These are phyloP conservation scores for Cryphonectria carpinicola DNA, from an alignment of 2,329 filamentous ascomycete genomes.

Conservation along the genomic window DNA sequence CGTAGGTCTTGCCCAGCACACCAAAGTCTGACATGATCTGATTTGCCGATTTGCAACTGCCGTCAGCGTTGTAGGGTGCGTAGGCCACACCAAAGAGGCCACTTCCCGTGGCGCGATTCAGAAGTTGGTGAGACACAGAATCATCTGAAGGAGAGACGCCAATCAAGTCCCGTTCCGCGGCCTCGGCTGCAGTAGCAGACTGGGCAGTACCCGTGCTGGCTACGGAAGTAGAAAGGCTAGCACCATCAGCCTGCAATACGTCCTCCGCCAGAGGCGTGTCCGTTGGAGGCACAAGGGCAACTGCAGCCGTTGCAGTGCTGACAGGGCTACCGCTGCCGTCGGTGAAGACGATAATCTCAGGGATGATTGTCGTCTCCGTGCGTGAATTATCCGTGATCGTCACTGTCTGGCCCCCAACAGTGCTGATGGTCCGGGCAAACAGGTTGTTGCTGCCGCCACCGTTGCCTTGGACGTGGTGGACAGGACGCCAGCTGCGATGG, in stretches of 20 bases:
- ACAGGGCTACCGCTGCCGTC: conserved; percentile 59
- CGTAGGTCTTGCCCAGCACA: conserved; percentile 56
- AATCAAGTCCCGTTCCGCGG: background rate
- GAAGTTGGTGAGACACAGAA: background rate
- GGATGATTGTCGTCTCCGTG: conserved; percentile 46
- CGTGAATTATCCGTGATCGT: conserved; percentile 44
- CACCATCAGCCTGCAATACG: background rate
- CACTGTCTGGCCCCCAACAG: conserved; percentile 29
- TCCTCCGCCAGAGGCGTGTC: conserved; percentile 14
- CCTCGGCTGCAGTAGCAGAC: background rate
- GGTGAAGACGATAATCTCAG: conserved; percentile 62
- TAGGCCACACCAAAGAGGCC: conserved; percentile 50
- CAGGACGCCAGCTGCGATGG: conserved; percentile 18
- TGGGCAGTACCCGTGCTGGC: background rate
- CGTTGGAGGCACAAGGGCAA: conserved; percentile 37
- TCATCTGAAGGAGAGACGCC: background rate
- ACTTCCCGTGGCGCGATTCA: conserved; percentile 19
- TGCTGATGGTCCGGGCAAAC: conserved; percentile 7
- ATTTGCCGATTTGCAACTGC: conserved; percentile 67
- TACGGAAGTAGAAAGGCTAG: background rate
- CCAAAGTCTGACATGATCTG: conserved; percentile 69
- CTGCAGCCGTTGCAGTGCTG: conserved; percentile 46
- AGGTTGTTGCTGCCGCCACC: conserved; percentile 14
- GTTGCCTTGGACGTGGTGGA: conserved; percentile 17
- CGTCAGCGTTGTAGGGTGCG: conserved; percentile 53